Evolutionary conservation across 352 stramenopile species (phyloP), one percentile per base, ranked within the genome.

Genomic region (Globisporangium spiculum): DNA sequence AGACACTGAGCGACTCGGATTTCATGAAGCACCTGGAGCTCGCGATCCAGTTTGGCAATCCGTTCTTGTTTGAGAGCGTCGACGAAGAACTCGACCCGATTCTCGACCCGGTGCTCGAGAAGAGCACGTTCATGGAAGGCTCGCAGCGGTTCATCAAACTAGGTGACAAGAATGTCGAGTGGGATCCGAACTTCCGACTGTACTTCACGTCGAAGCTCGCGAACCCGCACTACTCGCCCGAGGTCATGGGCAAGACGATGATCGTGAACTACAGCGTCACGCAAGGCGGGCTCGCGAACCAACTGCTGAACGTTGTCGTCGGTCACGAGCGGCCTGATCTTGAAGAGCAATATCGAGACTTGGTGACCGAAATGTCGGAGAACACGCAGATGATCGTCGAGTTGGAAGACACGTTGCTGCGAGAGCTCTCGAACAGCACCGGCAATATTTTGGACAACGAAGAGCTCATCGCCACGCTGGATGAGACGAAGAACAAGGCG

Each of bases 231-330:
- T 98, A 98, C 72, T 97, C 89, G 0, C 94, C 94, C 6, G 94
- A 98, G 75, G 90, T 98, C 36, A 98, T 98, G 94, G 91, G 93
- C 30, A 98, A 98, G 65, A 98, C 93, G 0, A 98, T 98, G 92
- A 97, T 98, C 54, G 94, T 98, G 63, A 98, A 98, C 77, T 98
- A 98, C 77, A 95, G 87, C 63, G 95, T 98, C 7, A 98, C 95
- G 0, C 89, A 97, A 60, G 82, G 94, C 38, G 95, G 95, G 0
- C 72, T 98, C 3, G 89, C 92, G 0, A 97, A 98, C 72, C 95
- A 98, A 65, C 81, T 98, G 20, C 71, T 98, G 1, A 98, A 98
- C 70, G 91, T 98, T 2, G 95, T 98, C 4, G 95, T 98, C 5
- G 92, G 77, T 0, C 92, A 98, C 67, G 95, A 98, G 65, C 83